Percentiles rank a stretch among this genome's conserved stretches.
Evolutionary conservation across 2,329 filamentous ascomycete genomes (phyloP).

Genomic region (Clonostachys sp.): DNA sequence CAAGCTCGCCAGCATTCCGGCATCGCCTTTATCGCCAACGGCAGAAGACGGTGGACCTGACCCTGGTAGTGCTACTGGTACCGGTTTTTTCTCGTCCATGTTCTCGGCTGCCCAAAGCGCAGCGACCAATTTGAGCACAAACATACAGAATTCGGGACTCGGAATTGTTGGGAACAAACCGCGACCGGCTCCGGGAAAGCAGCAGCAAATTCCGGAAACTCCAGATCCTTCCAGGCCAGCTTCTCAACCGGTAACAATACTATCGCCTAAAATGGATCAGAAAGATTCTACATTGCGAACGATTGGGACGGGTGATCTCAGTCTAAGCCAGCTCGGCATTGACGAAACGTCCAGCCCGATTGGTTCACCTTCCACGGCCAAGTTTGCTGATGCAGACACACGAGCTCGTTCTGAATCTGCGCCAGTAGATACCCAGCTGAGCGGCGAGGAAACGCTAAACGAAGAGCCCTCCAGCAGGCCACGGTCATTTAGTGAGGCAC

Average conservation of each 20-base stretch:
- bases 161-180: slow-evolving; percentile 38
- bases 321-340: slow-evolving; percentile 83
- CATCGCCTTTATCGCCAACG: slow-evolving; percentile 70
- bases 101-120: slow-evolving; percentile 92
- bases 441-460: slow-evolving; percentile 14
- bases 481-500: slow-evolving; percentile 45
- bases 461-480: slow-evolving; percentile 34
- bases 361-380: slow-evolving; percentile 53
- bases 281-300: slow-evolving; percentile 82
- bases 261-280: slow-evolving; percentile 33
- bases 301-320: slow-evolving; percentile 82
- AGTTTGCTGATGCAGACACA: slow-evolving; percentile 44
- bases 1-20: slow-evolving; percentile 77
- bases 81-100: slow-evolving; percentile 89
- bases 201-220: slow-evolving; percentile 4
- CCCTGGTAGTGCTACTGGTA: slow-evolving; percentile 32
- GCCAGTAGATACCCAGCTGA: slow-evolving; percentile 37
- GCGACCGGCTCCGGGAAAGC: not conserved
- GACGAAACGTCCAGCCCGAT: slow-evolving; percentile 49
- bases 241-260: not conserved
- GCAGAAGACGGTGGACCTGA: slow-evolving; percentile 53
- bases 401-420: slow-evolving; percentile 55
- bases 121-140: slow-evolving; percentile 69
- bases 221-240: slow-evolving; percentile 14
- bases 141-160: slow-evolving; percentile 63